These are phyloP conservation scores for Geranium incanum DNA, from an alignment of 441 rosid genomes.

Conservation along the genomic window DNA sequence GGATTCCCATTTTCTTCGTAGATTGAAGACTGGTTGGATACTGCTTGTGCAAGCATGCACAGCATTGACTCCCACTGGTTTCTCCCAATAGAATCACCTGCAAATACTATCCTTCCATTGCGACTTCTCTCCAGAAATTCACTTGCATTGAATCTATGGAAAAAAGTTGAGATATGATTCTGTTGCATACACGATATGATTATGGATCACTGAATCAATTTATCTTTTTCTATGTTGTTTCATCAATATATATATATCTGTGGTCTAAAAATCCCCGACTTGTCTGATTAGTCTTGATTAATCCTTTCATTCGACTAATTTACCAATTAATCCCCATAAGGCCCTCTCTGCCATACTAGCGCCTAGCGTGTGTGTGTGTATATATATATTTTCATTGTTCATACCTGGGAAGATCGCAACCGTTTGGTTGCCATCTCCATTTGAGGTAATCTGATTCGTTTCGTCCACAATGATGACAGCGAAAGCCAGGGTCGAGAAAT, in stretches of 20 bases:
- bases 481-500: conserved; percentile 79
- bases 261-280: too few species aligned
- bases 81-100: conserved; percentile 83
- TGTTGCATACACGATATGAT: neutral
- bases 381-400: neutral
- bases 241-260: neutral
- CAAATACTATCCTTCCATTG: conserved; percentile 70
- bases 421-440: conserved; percentile 85
- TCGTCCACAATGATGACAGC: conserved; percentile 54
- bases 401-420: conserved; percentile 72
- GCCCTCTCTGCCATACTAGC: too few species aligned
- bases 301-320: neutral
- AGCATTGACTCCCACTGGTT: conserved; percentile 89
- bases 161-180: neutral
- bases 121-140: conserved; percentile 56
- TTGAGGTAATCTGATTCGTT: conserved; percentile 47
- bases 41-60: conserved; percentile 62
- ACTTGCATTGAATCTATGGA: conserved; percentile 58
- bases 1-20: conserved; percentile 67
- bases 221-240: neutral
- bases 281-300: neutral
- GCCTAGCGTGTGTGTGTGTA: too few species aligned
- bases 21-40: conserved; percentile 48
- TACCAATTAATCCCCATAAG: too few species aligned
- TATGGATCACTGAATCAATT: too few species aligned